phyloP scores from a whole-genome alignment of 768 basidiomycete species.

The Leucocoprinus sp. region DNA sequence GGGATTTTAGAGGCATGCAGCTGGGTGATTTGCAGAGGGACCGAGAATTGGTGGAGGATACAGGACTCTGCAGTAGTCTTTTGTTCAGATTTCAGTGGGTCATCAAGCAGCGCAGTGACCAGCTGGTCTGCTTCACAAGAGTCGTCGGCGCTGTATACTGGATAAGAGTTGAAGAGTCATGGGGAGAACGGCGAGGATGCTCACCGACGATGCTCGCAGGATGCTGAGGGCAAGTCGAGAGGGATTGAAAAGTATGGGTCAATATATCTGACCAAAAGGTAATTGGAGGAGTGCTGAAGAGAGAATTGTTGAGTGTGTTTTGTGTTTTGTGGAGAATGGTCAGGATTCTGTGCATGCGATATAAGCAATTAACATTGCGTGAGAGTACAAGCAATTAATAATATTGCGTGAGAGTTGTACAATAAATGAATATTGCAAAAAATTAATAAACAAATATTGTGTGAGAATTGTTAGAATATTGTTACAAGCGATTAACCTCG shows the following conservation, averaged over 20 bases:
- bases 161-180: not conserved
- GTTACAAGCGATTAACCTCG: too few species aligned
- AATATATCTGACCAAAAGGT: slow-evolving; percentile 41
- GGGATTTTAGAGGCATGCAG: slow-evolving; percentile 16
- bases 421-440: too few species aligned
- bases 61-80: too few species aligned
- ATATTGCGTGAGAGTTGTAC: not conserved
- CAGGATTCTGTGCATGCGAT: not conserved
- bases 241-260: slow-evolving; percentile 26
- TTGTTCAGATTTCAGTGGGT: slow-evolving; percentile 64
- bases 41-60: slow-evolving; percentile 49
- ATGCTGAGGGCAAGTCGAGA: slow-evolving; percentile 22
- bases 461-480: too few species aligned
- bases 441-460: too few species aligned
- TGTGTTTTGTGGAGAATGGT: not conserved
- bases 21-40: slow-evolving; percentile 43
- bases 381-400: too few species aligned
- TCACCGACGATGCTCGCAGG: slow-evolving; percentile 42
- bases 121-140: slow-evolving; percentile 48
- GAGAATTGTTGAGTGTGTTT: too few species aligned
- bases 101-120: slow-evolving; percentile 62
- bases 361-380: too few species aligned
- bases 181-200: slow-evolving; percentile 16
- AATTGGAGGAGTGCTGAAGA: slow-evolving; percentile 22
- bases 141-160: slow-evolving; percentile 54